phyloP scores from a whole-genome alignment of 2,329 filamentous ascomycete species.

The Nemania sp. region DNA sequence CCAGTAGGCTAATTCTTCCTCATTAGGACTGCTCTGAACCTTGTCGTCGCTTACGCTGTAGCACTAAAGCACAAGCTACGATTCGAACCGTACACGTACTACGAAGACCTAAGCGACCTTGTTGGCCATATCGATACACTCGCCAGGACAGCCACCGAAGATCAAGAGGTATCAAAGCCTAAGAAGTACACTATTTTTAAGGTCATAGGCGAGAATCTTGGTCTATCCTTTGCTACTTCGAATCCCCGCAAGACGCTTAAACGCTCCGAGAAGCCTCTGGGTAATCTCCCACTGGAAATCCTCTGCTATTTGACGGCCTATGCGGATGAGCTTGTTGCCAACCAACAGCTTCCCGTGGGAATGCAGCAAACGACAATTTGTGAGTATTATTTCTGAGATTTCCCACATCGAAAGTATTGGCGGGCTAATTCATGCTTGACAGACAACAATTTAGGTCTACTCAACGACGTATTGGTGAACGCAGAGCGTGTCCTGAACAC shows the following conservation, averaged over 20 bases:
- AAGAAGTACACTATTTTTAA: constrained; percentile 68
- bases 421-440: constrained; percentile 20
- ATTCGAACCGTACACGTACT: constrained; percentile 83
- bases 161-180: constrained; percentile 56
- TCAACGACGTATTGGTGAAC: constrained; percentile 79
- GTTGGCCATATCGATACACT: constrained; percentile 81
- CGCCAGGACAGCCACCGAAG: constrained; percentile 66
- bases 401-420: constrained; percentile 30
- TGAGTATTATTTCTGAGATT: constrained; percentile 37
- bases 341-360: constrained; percentile 66
- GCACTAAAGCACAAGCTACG: constrained; percentile 85
- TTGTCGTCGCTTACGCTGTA: constrained; percentile 81
- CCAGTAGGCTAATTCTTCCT: constrained; percentile 13
- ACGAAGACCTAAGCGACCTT: constrained; percentile 77
- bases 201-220: constrained; percentile 76
- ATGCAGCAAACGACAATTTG: constrained; percentile 70
- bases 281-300: constrained; percentile 87
- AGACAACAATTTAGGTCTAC: constrained; percentile 69
- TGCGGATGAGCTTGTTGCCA: constrained; percentile 69
- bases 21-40: constrained; percentile 74
- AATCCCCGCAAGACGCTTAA: constrained; percentile 85
- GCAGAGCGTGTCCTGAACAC: constrained; percentile 85
- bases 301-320: constrained; percentile 77
- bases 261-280: constrained; percentile 76
- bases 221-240: constrained; percentile 79